These are phyloP conservation scores for Capsicum rhomboideum DNA, from an alignment of 257 asterid genomes.

Conservation along the genomic window DNA sequence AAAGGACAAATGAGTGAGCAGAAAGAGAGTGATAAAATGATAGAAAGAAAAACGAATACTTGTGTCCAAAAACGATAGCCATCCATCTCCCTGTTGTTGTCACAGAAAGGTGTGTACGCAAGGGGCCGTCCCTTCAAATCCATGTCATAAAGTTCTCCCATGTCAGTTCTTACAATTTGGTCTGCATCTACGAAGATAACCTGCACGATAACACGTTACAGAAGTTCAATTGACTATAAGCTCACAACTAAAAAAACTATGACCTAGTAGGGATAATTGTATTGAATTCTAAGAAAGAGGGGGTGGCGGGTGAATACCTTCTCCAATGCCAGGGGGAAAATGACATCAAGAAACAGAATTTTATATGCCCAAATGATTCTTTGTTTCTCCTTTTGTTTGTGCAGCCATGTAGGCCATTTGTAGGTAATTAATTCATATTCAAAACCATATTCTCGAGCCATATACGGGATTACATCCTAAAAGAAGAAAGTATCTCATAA, in stretches of 20 bases:
- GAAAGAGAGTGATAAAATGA: background rate
- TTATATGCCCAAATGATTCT: slow-evolving; percentile 96
- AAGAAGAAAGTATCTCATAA: background rate
- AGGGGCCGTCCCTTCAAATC: slow-evolving; percentile 77
- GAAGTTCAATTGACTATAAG: background rate
- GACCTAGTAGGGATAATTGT: background rate
- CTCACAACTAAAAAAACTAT: slow-evolving; percentile 3
- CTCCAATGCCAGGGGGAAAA: slow-evolving; percentile 92
- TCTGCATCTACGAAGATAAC: slow-evolving; percentile 97
- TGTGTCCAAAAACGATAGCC: slow-evolving; percentile 98
- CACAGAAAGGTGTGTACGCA: slow-evolving; percentile 97
- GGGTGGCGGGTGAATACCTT: slow-evolving; percentile 36
- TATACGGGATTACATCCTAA: slow-evolving; percentile 90
- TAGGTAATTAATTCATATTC: slow-evolving; percentile 89
- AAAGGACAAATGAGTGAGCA: background rate
- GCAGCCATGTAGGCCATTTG: slow-evolving; percentile 99
- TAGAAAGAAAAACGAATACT: slow-evolving; percentile 24
- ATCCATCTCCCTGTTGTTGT: slow-evolving; percentile 98
- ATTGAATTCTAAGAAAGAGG: background rate
- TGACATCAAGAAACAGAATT: slow-evolving; percentile 94
- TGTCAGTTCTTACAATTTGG: slow-evolving; percentile 88
- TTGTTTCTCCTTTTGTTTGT: slow-evolving; percentile 95
- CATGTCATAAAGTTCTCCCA: slow-evolving; percentile 99
- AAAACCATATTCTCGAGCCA: slow-evolving; percentile 91
- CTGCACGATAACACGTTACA: slow-evolving; percentile 27